Evolutionary conservation across 2,329 filamentous ascomycete species (phyloP), one percentile per base, ranked within the genome.

Genomic region (Arthroderma sp.): DNA sequence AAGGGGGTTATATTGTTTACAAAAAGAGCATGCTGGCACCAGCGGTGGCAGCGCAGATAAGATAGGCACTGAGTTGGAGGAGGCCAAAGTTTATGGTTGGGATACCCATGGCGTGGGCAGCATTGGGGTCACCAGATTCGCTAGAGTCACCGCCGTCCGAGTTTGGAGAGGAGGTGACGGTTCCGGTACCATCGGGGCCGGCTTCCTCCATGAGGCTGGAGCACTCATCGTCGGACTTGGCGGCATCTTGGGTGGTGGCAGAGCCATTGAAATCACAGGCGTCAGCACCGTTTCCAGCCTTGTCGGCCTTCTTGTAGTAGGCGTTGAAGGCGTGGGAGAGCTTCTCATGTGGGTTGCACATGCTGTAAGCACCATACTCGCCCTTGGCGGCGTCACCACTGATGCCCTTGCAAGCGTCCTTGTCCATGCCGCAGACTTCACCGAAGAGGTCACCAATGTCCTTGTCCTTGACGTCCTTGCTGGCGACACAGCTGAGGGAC

Each of bases 401-500:
- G 43, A 71, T 58, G 11, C 67, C 68, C 9, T 47, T 49, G 53
- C 68, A 70, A 42, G 60, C 56, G 28, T 56, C 59, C 43, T 58
- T 50, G 22, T 53, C 50, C 9, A 59, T 52, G 47, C 66, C 66
- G 48, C 66, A 70, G 40, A 70, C 57, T 7, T 58, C 50, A 40
- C 56, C 49, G 65, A 96, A 96, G 54, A 91, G 74, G 10, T 73
- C 67, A 41, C 74, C 76, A 56, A 78, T 82, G 46, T 77, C 67
- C 44, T 79, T 70, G 41, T 68, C 61, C 51, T 73, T 68, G 27
- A 86, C 67, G 54, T 66, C 64, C 39, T 71, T 64, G 38, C 74
- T 69, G 49, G 86, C 77, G 29, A 75, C 73, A 68, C 91, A 98
- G 48, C 70, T 68, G 46, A 94, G 69, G 38, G 78, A 78, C 51